A percentile compares a stretch with the other conserved stretches of the same genome.
phyloP scores from a whole-genome alignment of 2,329 filamentous ascomycete genomes.

The Talaromyces sp. region DNA sequence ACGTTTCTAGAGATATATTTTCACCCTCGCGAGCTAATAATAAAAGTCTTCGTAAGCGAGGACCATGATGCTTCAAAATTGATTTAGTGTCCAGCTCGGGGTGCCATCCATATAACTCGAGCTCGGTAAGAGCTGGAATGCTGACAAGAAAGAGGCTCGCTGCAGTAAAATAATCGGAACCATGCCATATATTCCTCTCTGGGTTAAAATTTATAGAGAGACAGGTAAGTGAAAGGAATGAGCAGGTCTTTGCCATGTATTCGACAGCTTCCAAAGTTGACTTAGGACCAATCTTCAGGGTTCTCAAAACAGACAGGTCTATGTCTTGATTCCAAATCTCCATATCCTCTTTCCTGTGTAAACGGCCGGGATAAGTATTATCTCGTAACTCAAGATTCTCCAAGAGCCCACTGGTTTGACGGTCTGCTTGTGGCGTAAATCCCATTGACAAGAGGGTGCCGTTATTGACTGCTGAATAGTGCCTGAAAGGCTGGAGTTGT shows the following conservation, averaged over 20 bases:
- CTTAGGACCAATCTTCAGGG: neutral
- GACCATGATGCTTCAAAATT: neutral
- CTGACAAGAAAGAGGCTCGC: neutral
- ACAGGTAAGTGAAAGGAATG: too few relatives aligned
- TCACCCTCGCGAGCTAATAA: neutral
- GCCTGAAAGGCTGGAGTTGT: neutral
- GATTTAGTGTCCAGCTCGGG: neutral
- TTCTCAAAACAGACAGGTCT: neutral
- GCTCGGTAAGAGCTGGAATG: neutral
- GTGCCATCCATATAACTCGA: neutral
- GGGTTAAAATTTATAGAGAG: too few relatives aligned
- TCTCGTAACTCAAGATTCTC: neutral
- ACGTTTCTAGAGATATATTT: neutral
- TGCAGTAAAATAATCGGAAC: neutral
- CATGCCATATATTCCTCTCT: neutral
- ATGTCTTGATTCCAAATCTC: neutral
- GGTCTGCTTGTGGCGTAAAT: neutral
- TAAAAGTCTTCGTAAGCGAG: neutral
- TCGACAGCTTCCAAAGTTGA: neutral
- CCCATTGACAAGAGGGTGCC: neutral
- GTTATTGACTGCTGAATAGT: neutral
- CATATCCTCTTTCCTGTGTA: neutral
- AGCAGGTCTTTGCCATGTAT: neutral
- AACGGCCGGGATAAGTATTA: neutral
- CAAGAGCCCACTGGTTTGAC: neutral